phyloP scores from a whole-genome alignment of 2,329 filamentous ascomycete genomes.

The Cercospora citrullina region DNA sequence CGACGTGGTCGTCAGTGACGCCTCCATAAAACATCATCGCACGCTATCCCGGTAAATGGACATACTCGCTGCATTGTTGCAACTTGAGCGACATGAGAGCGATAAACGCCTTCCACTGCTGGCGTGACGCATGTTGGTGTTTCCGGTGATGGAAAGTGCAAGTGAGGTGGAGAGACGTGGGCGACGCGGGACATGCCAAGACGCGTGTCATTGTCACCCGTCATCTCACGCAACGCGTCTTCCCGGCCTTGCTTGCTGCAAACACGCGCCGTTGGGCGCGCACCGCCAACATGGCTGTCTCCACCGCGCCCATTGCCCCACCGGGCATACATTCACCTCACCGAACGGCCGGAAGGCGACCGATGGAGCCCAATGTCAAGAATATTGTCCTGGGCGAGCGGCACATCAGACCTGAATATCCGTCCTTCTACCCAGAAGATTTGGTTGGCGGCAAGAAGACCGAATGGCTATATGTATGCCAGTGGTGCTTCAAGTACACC shows the following conservation, averaged over 20 bases:
- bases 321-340: conserved; percentile 23
- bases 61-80: not conserved
- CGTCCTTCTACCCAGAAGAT: conserved; percentile 81
- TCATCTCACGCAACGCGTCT: conserved; percentile 7
- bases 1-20: not conserved
- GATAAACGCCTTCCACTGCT: not conserved
- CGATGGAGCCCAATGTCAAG: conserved; percentile 72
- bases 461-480: conserved; percentile 76
- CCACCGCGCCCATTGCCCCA: conserved; percentile 4
- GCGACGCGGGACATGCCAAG: not conserved
- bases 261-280: conserved; percentile 6
- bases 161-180: not conserved
- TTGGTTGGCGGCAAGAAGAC: conserved; percentile 45
- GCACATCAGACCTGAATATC: conserved; percentile 87
- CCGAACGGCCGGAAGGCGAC: conserved; percentile 26
- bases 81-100: not conserved
- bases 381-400: conserved; percentile 83
- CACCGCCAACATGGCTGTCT: conserved; percentile 10
- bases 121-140: not conserved
- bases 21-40: not conserved
- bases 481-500: conserved; percentile 94
- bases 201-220: not conserved
- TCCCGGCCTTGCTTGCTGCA: conserved; percentile 8
- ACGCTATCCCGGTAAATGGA: not conserved
- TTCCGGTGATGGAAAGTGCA: not conserved